These are phyloP conservation scores for Tothia fuscella DNA, from an alignment of 2,329 filamentous ascomycete genomes.

Conservation along the genomic window DNA sequence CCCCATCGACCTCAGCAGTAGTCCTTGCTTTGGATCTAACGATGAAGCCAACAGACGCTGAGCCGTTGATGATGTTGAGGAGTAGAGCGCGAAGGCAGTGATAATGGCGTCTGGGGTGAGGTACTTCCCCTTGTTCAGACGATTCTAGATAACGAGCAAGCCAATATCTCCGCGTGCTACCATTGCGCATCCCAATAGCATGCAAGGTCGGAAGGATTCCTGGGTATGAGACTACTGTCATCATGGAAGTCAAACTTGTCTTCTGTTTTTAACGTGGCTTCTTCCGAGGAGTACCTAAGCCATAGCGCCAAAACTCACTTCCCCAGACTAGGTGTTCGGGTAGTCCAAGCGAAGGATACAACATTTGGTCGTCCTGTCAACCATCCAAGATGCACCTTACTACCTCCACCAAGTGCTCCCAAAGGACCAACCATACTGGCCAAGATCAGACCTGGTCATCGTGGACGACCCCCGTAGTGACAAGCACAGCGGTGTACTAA, in stretches of 20 bases:
- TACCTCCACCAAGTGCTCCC: slow-evolving; percentile 21
- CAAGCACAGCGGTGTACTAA: too few species aligned
- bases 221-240: too few species aligned
- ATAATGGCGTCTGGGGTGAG: neutral
- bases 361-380: slow-evolving; percentile 37
- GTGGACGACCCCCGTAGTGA: slow-evolving; percentile 68
- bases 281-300: slow-evolving; percentile 14
- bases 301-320: slow-evolving; percentile 32
- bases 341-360: slow-evolving; percentile 41
- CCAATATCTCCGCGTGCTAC: slow-evolving; percentile 66
- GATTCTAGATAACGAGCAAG: slow-evolving; percentile 28
- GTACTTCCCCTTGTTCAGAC: neutral
- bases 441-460: slow-evolving; percentile 68
- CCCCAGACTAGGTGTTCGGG: slow-evolving; percentile 36
- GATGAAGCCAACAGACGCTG: neutral
- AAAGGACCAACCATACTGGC: slow-evolving; percentile 62
- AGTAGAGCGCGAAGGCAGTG: neutral
- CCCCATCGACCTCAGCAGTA: neutral
- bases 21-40: neutral
- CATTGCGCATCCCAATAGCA: slow-evolving; percentile 58
- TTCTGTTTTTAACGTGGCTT: slow-evolving; percentile 14
- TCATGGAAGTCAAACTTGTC: slow-evolving; percentile 32
- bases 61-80: neutral
- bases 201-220: too few species aligned
- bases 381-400: slow-evolving; percentile 15